Conservation (phyloP, 2,329 filamentous ascomycete species). For the Pseudogymnoascus sp. region DNA sequence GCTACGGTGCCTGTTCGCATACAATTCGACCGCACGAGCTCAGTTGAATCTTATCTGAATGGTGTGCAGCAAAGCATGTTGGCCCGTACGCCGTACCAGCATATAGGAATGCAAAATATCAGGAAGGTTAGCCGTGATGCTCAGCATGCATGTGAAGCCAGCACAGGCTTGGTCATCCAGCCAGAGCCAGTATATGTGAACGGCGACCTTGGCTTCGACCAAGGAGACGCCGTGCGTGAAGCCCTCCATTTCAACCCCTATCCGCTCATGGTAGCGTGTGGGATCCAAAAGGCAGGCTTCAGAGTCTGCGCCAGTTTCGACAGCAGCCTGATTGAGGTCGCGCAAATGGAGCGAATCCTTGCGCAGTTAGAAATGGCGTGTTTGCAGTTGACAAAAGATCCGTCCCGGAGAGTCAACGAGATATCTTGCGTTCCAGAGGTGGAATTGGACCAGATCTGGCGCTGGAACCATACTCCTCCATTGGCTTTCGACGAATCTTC, state of each 20-base stretch:
- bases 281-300: conserved; percentile 36
- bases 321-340: conserved; percentile 27
- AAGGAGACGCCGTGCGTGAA: conserved; percentile 28
- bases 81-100: conserved; percentile 36
- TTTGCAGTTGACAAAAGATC: conserved; percentile 19
- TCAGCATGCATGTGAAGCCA: conserved; percentile 18
- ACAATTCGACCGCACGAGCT: conserved; percentile 24
- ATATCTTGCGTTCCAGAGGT: conserved; percentile 32
- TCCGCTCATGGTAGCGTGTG: conserved; percentile 42
- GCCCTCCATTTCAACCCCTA: conserved; percentile 40
- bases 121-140: conserved; percentile 20
- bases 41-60: conserved; percentile 37
- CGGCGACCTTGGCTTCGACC: conserved; percentile 31
- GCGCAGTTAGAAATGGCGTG: conserved; percentile 30
- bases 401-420: conserved; percentile 24
- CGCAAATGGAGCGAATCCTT: conserved; percentile 34
- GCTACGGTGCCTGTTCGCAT: conserved; percentile 38
- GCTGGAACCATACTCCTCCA: conserved; percentile 33
- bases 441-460: conserved; percentile 37
- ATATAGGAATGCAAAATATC: conserved; percentile 23
- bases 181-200: conserved; percentile 31
- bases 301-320: conserved; percentile 39
- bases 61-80: conserved; percentile 40
- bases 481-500: conserved; percentile 28
- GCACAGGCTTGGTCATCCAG: conserved; percentile 20